Conservation (phyloP, 257 asterid species). For the Ehretia macrophylla region DNA sequence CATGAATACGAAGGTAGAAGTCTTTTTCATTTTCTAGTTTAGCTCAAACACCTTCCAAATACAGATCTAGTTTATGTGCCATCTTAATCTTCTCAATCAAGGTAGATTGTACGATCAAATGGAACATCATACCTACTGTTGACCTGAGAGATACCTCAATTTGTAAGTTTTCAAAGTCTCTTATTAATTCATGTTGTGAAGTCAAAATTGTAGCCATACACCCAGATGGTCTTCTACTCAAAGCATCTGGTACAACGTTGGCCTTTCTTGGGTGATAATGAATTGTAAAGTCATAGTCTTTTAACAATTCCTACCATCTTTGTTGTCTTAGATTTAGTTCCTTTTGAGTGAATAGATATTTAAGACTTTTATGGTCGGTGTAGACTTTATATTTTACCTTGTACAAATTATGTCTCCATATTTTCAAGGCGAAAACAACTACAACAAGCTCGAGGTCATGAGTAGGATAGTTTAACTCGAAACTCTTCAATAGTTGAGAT, state of each 20-base stretch:
- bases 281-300: constrained; percentile 1
- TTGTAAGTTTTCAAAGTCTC: background rate
- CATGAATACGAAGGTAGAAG: background rate
- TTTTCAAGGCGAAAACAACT: background rate
- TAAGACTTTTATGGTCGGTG: background rate
- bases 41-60: background rate
- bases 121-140: no score
- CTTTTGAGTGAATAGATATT: constrained; percentile 2
- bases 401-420: background rate
- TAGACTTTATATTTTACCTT: background rate
- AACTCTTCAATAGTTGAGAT: background rate
- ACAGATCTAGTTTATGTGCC: background rate
- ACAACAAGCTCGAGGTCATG: no score
- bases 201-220: background rate
- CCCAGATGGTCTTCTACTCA: background rate
- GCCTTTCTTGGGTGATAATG: background rate
- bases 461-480: background rate
- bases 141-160: background rate
- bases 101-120: background rate
- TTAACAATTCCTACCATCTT: background rate
- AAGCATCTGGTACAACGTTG: background rate
- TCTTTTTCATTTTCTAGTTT: background rate
- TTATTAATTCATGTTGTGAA: background rate
- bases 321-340: background rate
- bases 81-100: background rate